A percentile compares a stretch with the other conserved stretches of the same genome.
Conservation (phyloP, 129 eudicot genomes). For the Escallonia rubra region DNA sequence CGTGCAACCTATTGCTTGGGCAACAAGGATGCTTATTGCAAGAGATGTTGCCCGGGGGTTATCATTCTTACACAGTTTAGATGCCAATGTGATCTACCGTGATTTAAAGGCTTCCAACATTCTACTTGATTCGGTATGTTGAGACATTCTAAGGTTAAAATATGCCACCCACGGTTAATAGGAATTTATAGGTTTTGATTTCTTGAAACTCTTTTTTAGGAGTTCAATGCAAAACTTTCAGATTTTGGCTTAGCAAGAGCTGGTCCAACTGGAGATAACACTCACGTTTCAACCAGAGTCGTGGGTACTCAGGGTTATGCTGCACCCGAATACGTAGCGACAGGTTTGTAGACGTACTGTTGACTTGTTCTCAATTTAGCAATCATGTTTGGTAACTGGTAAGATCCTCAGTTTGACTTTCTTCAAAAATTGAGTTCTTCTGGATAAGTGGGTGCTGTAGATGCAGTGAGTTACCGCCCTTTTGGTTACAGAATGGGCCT, state of each 20-base stretch:
- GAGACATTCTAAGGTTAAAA: neutral
- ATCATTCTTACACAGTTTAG: slow-evolving; percentile 56
- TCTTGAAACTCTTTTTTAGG: slow-evolving; percentile 26
- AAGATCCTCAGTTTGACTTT: too few species aligned
- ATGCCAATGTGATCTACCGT: slow-evolving; percentile 60
- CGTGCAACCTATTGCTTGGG: slow-evolving; percentile 55
- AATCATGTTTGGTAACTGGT: too few species aligned
- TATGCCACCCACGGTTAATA: too few species aligned
- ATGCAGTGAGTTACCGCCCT: too few species aligned
- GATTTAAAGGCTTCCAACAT: slow-evolving; percentile 72
- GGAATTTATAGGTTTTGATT: neutral
- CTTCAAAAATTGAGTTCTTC: too few species aligned
- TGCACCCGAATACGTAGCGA: slow-evolving; percentile 72
- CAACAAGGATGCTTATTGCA: slow-evolving; percentile 56
- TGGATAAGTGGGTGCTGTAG: too few species aligned
- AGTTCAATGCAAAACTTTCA: slow-evolving; percentile 56
- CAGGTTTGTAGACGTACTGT: slow-evolving; percentile 28
- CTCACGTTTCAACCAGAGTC: slow-evolving; percentile 82
- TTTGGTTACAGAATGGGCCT: too few species aligned
- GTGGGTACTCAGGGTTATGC: slow-evolving; percentile 76
- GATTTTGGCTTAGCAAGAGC: slow-evolving; percentile 71
- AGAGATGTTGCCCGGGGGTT: slow-evolving; percentile 68
- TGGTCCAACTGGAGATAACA: slow-evolving; percentile 64
- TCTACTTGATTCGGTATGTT: slow-evolving; percentile 55
- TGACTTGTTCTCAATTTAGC: neutral